Conservation (phyloP, 371 early-diverging fungal genomes). For the Circinella umbellata region DNA sequence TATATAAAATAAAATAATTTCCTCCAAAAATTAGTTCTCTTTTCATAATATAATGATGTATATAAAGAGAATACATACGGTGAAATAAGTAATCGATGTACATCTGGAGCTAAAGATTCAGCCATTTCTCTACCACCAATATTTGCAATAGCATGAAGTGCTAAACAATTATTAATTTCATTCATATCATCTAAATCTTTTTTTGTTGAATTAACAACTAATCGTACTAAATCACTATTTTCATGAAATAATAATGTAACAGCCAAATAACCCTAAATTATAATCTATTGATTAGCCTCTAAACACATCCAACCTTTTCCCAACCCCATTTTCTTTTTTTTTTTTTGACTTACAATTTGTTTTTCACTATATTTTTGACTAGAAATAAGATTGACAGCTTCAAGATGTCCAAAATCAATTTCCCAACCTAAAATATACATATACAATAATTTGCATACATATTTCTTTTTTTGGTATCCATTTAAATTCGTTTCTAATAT, state of each 20-base stretch:
- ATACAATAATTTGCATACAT: constrained; percentile 96
- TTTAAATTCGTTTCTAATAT: constrained; percentile 81
- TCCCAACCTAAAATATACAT: constrained; percentile 99
- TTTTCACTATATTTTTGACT: constrained; percentile 95
- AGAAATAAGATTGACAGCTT: constrained; percentile 91
- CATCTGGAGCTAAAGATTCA: constrained; percentile 82
- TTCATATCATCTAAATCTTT: constrained; percentile 89
- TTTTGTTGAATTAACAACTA: constrained; percentile 87
- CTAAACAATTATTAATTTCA: constrained; percentile 91
- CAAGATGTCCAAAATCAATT: constrained; percentile 96
- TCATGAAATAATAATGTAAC: constrained; percentile 91
- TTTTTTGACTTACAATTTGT: constrained; percentile 79
- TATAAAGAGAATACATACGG: constrained; percentile 57
- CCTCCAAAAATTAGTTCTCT: neutral
- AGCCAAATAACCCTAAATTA: constrained; percentile 89
- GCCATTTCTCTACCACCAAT: constrained; percentile 94
- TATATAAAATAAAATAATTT: neutral
- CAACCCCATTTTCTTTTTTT: neutral
- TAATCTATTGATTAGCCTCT: too few species aligned
- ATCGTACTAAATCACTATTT: constrained; percentile 79
- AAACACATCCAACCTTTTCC: too few species aligned
- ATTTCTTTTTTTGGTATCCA: constrained; percentile 98
- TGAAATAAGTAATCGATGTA: constrained; percentile 82
- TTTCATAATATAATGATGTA: neutral
- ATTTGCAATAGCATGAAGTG: constrained; percentile 94